A percentile compares a stretch with the other conserved stretches of the same genome.
phyloP scores from a whole-genome alignment of 2,329 filamentous ascomycete species.

The Alternaria alternata region DNA sequence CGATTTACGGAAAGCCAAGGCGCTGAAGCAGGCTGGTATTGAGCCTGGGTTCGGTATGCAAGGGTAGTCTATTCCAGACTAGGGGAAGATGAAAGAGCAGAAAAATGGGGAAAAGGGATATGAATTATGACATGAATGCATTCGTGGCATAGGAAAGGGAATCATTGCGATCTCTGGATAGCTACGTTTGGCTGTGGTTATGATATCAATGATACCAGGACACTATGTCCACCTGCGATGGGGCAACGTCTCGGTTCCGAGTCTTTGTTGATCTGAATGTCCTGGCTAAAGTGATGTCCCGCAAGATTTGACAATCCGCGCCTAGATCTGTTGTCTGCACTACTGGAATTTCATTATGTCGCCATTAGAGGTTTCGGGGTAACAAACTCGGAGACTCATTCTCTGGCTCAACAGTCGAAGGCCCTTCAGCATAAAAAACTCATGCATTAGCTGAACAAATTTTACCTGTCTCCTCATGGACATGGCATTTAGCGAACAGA shows the following conservation, averaged over 20 bases:
- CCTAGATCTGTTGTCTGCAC: neutral
- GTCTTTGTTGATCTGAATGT: neutral
- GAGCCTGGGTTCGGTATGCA: constrained; percentile 82
- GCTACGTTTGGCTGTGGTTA: constrained; percentile 15
- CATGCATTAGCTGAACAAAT: neutral
- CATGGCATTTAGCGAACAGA: neutral
- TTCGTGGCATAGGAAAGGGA: constrained; percentile 3
- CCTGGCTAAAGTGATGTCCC: neutral
- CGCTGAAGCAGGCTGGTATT: constrained; percentile 59
- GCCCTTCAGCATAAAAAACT: neutral
- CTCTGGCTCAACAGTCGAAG: neutral
- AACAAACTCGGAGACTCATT: neutral
- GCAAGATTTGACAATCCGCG: neutral
- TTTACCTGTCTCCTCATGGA: neutral
- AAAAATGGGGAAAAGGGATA: neutral
- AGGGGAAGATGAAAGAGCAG: neutral
- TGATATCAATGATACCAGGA: constrained; percentile 25
- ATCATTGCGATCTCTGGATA: constrained; percentile 8
- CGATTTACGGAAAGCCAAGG: constrained; percentile 69
- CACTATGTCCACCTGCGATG: constrained; percentile 19
- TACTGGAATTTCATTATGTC: neutral
- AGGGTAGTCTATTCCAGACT: constrained; percentile 18
- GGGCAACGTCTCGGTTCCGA: neutral
- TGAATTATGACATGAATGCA: constrained; percentile 14
- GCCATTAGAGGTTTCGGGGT: neutral